Base-by-base conservation (phyloP, 2,329 filamentous ascomycete genomes). In the Colletotrichum cuscutae region DNA sequence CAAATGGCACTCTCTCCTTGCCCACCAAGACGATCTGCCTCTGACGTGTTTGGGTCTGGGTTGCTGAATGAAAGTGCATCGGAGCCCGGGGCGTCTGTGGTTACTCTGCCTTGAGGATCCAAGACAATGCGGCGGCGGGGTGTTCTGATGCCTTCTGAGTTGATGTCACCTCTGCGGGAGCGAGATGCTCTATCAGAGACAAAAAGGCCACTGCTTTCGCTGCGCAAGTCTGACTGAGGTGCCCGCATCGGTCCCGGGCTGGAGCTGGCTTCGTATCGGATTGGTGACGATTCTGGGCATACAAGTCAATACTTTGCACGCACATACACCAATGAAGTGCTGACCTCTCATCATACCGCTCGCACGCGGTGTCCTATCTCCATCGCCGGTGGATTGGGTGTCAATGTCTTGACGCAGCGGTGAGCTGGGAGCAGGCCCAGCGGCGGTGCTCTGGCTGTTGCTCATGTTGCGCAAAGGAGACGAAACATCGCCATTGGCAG, bases 181-280 rank as follows among this genome's bases (percentile, higher is more conserved):
- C 89, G 89, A 56, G 88, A 85, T 72, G 92, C 88, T 77, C 93
- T 87, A 81, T 81, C 68, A 57, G 73, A 67, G 42, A 98, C 92
- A 80, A 98, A 98, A 35, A 98, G 88, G 5, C 92, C 94, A 79
- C 95, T 98, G 84, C 92, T 95, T 79, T 95, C 94, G 81, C 94
- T 97, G 77, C 90, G 90, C 74, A 94, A 86, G 80, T 96, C 92
- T 65, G 93, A 92, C 76, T 92, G 91, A 64, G 86, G 85, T 61
- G 89, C 86, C 75, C 89, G 84, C 69, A 88, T 83, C 75, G 85
- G 90, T n/a, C 90, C 91, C 30, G 95, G 94, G 79, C 94, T 97
- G 49, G 96, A 98, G 82, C 95, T 98, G 46, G 95, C 91, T 69
- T 94, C 94, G 81, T 98, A 98, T 81, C 92, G 91, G 76, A 98